phyloP scores from a whole-genome alignment of 345 rosid species.

The Salix arbutifolia region DNA sequence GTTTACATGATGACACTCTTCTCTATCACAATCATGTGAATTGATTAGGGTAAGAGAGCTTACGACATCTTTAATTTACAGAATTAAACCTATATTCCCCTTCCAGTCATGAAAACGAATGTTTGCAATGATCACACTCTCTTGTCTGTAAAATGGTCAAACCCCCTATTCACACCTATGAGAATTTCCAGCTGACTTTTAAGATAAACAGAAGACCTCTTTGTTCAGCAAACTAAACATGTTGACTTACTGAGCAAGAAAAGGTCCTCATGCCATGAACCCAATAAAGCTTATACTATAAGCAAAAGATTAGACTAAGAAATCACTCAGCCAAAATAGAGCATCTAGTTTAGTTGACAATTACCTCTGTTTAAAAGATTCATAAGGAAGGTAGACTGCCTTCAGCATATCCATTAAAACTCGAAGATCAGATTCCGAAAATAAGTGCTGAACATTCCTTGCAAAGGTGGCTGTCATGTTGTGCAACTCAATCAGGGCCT shows the following conservation, averaged over 20 bases:
- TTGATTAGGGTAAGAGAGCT: neutral
- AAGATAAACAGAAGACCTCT: neutral
- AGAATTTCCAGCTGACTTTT: neutral
- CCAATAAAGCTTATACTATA: neutral
- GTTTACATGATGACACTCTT: neutral
- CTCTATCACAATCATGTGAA: neutral
- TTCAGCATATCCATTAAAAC: constrained; percentile 76
- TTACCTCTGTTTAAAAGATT: constrained; percentile 87
- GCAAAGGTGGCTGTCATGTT: constrained; percentile 81
- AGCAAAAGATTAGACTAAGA: neutral
- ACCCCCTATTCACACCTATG: neutral
- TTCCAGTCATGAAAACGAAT: neutral
- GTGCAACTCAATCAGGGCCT: constrained; percentile 85
- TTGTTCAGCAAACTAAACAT: neutral
- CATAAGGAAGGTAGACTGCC: constrained; percentile 85
- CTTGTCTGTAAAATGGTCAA: neutral
- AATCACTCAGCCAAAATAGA: neutral
- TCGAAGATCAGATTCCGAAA: constrained; percentile 77
- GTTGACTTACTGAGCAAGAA: neutral
- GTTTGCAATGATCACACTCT: neutral
- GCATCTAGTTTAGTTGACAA: neutral
- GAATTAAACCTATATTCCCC: neutral
- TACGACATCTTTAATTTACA: neutral
- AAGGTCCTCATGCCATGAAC: neutral
- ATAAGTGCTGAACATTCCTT: constrained; percentile 82